Base-by-base conservation (phyloP, 768 basidiomycete species). In the Sutorius australiensis region DNA sequence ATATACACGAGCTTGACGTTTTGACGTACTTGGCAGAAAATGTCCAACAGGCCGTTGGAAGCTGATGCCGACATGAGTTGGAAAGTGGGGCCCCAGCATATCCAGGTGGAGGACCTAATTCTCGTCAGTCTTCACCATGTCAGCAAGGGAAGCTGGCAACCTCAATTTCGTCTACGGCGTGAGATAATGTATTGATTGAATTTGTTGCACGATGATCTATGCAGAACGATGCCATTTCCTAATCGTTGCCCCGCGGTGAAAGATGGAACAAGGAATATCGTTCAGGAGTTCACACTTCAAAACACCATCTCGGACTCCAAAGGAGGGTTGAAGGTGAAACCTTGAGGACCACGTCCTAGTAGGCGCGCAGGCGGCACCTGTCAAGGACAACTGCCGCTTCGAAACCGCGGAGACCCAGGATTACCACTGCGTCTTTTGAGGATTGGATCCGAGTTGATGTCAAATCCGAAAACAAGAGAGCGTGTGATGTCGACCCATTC, bases 121-220 rank as follows among this genome's bases (percentile, higher is more conserved):
- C 79, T 89, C 40, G 83, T 88, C 66, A 84, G 84, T 60, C 79
- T 88, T 48, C 84, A 87, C 72, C 87, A 89, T 60, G 87, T 88
- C 51, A 87, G 86, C 17, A 79, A 85, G 72, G 87, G 87, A 30
- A 83, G 81, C 59, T 89, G 87, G 87, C 87, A 88, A 60, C 85
- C 85, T 19, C 84, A 87, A 46, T 68, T 87, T 40, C 77, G 83
- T 65, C 73, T 88, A 32, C 45, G 50, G 24, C 39, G 34, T 37
- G 27, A 51, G 13, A 10, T 58, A 34, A 31, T 10, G 45, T 38
- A 48, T 60, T 17, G 12, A 13, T 19, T 32, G n/a, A 31, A 13
- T 31, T 28, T 43, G 42, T 11, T 30, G 11, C 28, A 17, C 3
- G 27, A 30, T 6, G 11, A 19, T 32, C 30, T 13, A 45, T 31